These are phyloP conservation scores for Silene noctiflora DNA, from an alignment of 179 eudicot species.

Conservation along the genomic window DNA sequence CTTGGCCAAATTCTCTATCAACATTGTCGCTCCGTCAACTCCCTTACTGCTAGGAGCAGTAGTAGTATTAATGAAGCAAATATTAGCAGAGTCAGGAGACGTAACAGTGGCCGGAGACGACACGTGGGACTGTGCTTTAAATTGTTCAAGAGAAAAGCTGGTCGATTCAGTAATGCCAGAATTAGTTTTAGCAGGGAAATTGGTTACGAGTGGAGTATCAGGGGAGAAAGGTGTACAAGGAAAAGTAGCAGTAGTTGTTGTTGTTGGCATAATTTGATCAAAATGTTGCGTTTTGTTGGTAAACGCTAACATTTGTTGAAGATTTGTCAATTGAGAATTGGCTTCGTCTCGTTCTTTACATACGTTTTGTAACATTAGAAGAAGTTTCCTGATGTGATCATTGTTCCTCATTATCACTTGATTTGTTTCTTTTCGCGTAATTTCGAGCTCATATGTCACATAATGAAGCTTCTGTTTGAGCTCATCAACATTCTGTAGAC, in stretches of 20 bases:
- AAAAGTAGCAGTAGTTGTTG: not conserved
- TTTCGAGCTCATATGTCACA: conserved; percentile 55
- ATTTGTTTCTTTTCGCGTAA: conserved; percentile 41
- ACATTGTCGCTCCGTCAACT: conserved; percentile 40
- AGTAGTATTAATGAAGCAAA: not conserved
- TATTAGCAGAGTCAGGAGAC: conserved; percentile 25
- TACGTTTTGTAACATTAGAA: conserved; percentile 44
- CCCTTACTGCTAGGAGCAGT: not conserved
- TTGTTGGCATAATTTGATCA: conserved; percentile 15
- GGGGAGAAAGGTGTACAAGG: conserved; percentile 22
- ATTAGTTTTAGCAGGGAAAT: conserved; percentile 17
- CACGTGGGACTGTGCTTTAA: conserved; percentile 15
- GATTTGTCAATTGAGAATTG: conserved; percentile 39
- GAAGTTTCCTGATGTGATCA: conserved; percentile 43
- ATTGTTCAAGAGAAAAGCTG: conserved; percentile 28
- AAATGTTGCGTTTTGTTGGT: conserved; percentile 13
- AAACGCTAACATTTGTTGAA: conserved; percentile 25
- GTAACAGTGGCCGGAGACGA: conserved; percentile 29
- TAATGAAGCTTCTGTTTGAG: conserved; percentile 53
- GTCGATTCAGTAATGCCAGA: conserved; percentile 35
- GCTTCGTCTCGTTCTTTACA: conserved; percentile 79
- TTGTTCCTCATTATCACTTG: conserved; percentile 48
- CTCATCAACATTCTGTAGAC: conserved; percentile 48
- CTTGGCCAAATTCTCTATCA: conserved; percentile 45
- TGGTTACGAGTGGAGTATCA: conserved; percentile 23